Percentiles rank a stretch among this genome's conserved stretches.
These are phyloP conservation scores for Kuraishia capsulata DNA, from an alignment of 805 yeast species.

Conservation along the genomic window DNA sequence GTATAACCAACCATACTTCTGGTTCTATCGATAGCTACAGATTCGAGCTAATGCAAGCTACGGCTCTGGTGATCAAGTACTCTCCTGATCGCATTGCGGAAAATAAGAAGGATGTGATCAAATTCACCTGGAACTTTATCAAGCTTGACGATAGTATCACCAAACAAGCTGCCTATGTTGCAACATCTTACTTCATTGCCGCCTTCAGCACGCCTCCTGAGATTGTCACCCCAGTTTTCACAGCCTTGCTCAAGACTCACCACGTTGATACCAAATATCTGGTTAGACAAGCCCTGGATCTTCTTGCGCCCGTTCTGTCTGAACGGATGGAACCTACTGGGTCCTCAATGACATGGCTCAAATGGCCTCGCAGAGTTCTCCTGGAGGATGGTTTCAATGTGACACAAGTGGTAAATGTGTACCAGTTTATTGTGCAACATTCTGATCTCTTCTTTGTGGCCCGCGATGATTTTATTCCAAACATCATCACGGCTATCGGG, in stretches of 20 bases:
- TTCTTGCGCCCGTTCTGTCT: constrained; percentile 81
- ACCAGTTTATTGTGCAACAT: constrained; percentile 81
- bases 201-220: constrained; percentile 84
- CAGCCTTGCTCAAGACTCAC: constrained; percentile 76
- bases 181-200: constrained; percentile 78
- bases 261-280: constrained; percentile 77
- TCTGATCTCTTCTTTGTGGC: constrained; percentile 78
- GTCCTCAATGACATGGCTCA: constrained; percentile 64
- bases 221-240: constrained; percentile 86
- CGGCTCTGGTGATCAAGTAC: constrained; percentile 66
- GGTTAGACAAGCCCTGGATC: constrained; percentile 80
- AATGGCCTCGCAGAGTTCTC: constrained; percentile 88
- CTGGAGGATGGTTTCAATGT: constrained; percentile 87
- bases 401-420: constrained; percentile 77
- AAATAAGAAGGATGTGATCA: constrained; percentile 74
- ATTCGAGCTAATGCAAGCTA: constrained; percentile 70
- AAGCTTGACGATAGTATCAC: constrained; percentile 82
- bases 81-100: constrained; percentile 52
- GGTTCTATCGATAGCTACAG: constrained; percentile 70
- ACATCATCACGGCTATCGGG: constrained; percentile 87
- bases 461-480: constrained; percentile 82
- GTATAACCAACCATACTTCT: constrained; percentile 41
- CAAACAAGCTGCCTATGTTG: constrained; percentile 87
- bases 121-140: constrained; percentile 90
- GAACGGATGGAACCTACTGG: constrained; percentile 49